Conservation (phyloP, 225 moss, liverwort and hornwort genomes). For the Ulota crispa region DNA sequence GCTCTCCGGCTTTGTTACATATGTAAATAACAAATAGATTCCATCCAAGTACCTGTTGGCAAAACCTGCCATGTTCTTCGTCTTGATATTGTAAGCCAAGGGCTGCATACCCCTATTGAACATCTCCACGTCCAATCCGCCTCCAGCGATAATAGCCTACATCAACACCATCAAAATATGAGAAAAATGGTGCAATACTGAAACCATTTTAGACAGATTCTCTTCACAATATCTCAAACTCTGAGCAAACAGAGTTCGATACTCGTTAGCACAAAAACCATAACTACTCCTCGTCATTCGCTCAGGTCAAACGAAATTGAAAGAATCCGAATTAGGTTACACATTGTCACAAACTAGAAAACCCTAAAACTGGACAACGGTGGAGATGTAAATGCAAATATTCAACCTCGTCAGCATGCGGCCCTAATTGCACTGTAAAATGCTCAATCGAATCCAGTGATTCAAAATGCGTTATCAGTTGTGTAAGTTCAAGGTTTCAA, state of each 20-base stretch:
- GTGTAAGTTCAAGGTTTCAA: neutral
- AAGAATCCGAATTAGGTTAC: neutral
- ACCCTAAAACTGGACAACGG: constrained; percentile 15
- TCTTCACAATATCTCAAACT: neutral
- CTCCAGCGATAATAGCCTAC: constrained; percentile 94
- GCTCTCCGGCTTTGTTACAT: constrained; percentile 92
- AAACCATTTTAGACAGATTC: neutral
- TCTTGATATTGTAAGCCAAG: constrained; percentile 91
- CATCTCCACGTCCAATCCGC: constrained; percentile 98
- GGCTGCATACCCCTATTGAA: constrained; percentile 99
- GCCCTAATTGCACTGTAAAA: neutral
- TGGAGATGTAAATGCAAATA: neutral
- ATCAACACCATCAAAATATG: neutral
- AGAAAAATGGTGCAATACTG: neutral
- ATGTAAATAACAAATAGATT: constrained; percentile 91
- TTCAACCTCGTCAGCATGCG: neutral
- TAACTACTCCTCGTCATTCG: neutral
- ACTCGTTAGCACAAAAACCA: neutral
- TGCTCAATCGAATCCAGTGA: neutral
- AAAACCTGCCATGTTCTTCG: constrained; percentile 90
- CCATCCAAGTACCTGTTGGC: constrained; percentile 96
- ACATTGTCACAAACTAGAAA: neutral
- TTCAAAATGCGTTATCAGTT: neutral
- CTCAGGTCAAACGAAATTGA: neutral
- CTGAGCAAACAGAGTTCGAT: neutral